phyloP scores from a whole-genome alignment of 257 asterid species.

The Anisodus acutangulus region DNA sequence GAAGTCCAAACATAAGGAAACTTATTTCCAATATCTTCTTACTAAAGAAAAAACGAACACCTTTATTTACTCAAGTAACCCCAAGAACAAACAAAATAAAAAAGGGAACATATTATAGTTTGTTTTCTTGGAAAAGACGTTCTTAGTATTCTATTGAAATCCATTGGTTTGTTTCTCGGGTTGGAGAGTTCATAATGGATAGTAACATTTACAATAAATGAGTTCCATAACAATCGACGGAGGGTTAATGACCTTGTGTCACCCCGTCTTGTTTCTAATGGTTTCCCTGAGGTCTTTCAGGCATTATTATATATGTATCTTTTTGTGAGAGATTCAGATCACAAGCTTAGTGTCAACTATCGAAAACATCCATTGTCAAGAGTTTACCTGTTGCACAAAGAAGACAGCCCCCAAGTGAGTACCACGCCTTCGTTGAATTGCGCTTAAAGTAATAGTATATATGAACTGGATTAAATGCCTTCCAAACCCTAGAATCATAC shows the following conservation, averaged over 20 bases:
- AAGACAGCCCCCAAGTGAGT: slow-evolving; percentile 93
- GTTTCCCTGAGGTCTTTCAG: too few relatives aligned
- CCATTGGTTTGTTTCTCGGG: too few relatives aligned
- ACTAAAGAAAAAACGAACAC: background rate
- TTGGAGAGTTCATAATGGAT: too few relatives aligned
- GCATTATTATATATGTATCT: too few relatives aligned
- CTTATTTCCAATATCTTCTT: slow-evolving; percentile 12
- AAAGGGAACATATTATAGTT: background rate
- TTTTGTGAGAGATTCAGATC: background rate
- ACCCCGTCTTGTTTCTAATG: too few relatives aligned
- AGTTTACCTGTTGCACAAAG: slow-evolving; percentile 89
- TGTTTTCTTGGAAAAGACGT: too few relatives aligned
- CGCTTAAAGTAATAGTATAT: slow-evolving; percentile 82
- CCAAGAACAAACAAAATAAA: slow-evolving; percentile 24
- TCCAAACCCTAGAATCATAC: slow-evolving; percentile 74
- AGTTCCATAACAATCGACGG: too few relatives aligned
- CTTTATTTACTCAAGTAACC: background rate
- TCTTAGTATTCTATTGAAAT: too few relatives aligned
- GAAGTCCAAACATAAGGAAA: slow-evolving; percentile 16
- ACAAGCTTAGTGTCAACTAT: slow-evolving; percentile 23
- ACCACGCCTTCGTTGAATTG: slow-evolving; percentile 88
- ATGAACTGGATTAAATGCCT: slow-evolving; percentile 87
- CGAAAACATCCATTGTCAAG: background rate
- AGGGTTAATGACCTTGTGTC: too few relatives aligned
- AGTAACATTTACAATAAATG: too few relatives aligned